Base-by-base conservation (phyloP, 805 yeast species). In the Suhomyces emberorum region DNA sequence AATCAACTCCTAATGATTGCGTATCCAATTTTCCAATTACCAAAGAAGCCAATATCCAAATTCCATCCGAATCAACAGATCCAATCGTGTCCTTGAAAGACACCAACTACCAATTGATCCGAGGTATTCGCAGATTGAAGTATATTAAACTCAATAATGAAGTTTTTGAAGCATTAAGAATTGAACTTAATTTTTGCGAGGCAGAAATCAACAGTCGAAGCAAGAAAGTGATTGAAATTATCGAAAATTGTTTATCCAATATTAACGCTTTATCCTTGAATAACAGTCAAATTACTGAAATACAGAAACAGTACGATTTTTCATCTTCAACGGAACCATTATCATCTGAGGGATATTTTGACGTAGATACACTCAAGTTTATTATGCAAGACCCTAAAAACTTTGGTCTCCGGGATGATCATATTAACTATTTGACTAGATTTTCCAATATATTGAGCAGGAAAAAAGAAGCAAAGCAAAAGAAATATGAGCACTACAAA, bases 401-500 rank as follows among this genome's bases (percentile, higher is more conserved):
- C 33, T 67, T 68, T 46, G 73, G 74, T 1, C 51, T 69, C 17
- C 59, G 51, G 43, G 59, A 56, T 23, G 51, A 49, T 15, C 71
- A 69, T 34, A 32, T 69, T 7, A 43, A 46, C 6, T 66, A 62
- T 35, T 47, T 70, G 12, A 37, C 49, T 5, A 55, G 52, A 15
- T 55, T 69, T 33, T 37, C 53, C 6, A 55, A 59, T 10, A 43
- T 67, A 4, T 46, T 76, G 6, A 45, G 52, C 10, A 47, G 46
- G 29, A 57, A 63, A 11, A 69, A 58, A 42, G 55, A 50, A 14
- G 49, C 58, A 31, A 63, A 57, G 33, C 71, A 62, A 43, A 55
- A 51, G 51, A 69, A 64, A 46, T 57, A 51, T 45, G 61, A 65
- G 7, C 42, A 59, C 7, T 57, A 63, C 21, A 41, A 62, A 5